Conservation (phyloP, 2,329 filamentous ascomycete species). For the Colletotrichum tofieldiae region DNA sequence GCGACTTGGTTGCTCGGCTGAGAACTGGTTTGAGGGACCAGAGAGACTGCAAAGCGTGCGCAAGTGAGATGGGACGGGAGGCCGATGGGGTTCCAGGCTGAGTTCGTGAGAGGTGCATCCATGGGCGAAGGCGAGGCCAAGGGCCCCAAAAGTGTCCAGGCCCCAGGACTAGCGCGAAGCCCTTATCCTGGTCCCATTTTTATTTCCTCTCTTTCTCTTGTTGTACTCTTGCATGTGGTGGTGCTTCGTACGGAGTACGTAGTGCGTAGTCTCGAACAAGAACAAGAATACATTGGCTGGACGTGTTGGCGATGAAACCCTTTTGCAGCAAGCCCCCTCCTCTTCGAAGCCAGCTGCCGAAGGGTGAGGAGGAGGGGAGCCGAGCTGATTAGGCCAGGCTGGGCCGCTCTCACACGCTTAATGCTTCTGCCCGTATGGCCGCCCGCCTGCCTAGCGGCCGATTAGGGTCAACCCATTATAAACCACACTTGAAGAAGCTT, state of each 20-base stretch:
- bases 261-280: background rate
- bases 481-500: background rate
- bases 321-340: background rate
- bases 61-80: background rate
- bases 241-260: background rate
- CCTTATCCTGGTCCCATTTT: slow-evolving; percentile 19
- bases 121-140: slow-evolving; percentile 14
- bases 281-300: background rate
- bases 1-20: background rate
- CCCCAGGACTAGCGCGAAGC: slow-evolving; percentile 3
- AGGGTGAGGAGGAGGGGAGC: background rate
- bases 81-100: background rate
- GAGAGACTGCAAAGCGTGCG: background rate
- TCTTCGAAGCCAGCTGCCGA: slow-evolving; percentile 7
- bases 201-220: background rate
- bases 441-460: background rate
- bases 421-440: background rate
- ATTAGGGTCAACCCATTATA: background rate
- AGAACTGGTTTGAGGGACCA: background rate
- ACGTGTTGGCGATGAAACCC: background rate
- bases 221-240: slow-evolving; percentile 6
- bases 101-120: slow-evolving; percentile 4
- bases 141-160: background rate
- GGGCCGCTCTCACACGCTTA: background rate
- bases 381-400: background rate